phyloP scores from a whole-genome alignment of 176 grass and related monocot species.

The Chrysopogon serrulatus region DNA sequence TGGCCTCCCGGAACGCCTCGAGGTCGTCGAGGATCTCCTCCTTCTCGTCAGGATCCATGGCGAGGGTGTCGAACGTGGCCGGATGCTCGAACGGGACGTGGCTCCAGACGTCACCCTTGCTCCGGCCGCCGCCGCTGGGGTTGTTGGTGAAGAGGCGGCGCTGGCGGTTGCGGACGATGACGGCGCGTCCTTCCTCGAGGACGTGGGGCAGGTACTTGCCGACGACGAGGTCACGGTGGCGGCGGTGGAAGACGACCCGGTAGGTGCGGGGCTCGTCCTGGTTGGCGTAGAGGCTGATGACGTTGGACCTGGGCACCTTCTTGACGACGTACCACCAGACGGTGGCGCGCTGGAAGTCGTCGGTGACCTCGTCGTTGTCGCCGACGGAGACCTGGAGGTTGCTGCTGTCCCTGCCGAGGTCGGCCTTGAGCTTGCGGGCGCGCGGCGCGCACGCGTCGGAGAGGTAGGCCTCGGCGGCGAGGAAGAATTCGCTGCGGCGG shows the following conservation, averaged over 20 bases:
- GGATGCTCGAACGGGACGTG: conserved; percentile 73
- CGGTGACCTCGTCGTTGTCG: conserved; percentile 59
- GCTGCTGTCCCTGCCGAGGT: conserved; percentile 44
- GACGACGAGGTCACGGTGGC: conserved; percentile 43
- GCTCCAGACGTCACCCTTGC: conserved; percentile 35
- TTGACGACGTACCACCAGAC: conserved; percentile 49
- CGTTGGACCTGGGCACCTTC: neutral
- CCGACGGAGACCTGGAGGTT: conserved; percentile 48
- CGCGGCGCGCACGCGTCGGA: conserved; percentile 25
- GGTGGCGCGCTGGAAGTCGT: conserved; percentile 23
- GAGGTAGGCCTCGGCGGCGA: conserved; percentile 58
- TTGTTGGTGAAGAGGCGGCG: conserved; percentile 73
- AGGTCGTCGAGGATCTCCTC: conserved; percentile 50
- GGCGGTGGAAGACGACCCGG: conserved; percentile 42
- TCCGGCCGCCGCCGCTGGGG: neutral
- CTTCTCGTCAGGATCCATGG: conserved; percentile 53
- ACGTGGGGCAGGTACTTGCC: conserved; percentile 42
- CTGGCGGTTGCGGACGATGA: conserved; percentile 45
- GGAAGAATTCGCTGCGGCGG: conserved; percentile 45
- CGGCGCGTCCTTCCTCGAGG: conserved; percentile 31
- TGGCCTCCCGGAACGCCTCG: conserved; percentile 43
- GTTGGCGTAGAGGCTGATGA: conserved; percentile 18
- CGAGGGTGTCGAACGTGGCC: conserved; percentile 50
- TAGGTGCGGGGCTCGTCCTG: conserved; percentile 33
- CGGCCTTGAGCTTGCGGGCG: conserved; percentile 46